Evolutionary conservation across 208 protist genomes (phyloP), one percentile per base, ranked within the genome.

Genomic region (Wallacemonas collosoma): DNA sequence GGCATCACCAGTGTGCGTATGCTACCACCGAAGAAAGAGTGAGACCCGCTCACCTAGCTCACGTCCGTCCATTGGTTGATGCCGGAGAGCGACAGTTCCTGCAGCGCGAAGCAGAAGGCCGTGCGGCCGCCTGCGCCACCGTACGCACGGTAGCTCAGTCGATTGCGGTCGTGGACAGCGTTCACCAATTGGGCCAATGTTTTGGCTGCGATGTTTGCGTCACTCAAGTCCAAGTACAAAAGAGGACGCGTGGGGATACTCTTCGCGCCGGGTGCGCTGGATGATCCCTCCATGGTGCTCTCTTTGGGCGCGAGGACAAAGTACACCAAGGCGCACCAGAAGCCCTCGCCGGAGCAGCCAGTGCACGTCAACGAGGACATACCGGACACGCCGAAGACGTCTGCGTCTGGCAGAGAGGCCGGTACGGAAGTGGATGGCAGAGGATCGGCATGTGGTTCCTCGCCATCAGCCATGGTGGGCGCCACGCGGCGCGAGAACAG

Each of bases 291-390:
- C 26, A 26, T 26, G 26, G 26, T 26, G 26, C 26, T 26, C 26
- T 35, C 15, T 35, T 62, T n/a, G 1, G 56, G 56, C 5, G 1
- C 56, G 1, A 66, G 41, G 17, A 38, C 43, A 39, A 73, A 64
- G 50, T 62, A 47, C 44, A 44, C 11, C 58, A 73, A 3, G 9
- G 36, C 51, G 14, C 55, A 58, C 69, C 69, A 73, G 35, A 73
- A 41, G 12, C 55, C 69, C 60, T 73, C 69, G 9, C 69, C 57
- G 9, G 57, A 60, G 48, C 69, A 73, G 41, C 45, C 39, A 12
- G 56, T 62, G 56, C 56, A 62, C 36, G 41, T 67, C 45, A 51
- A 53, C 48, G 47, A 65, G 57, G 15, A 73, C 15, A 38, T 43
- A 41, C 58, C 63, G n/a, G 43, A 58, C 56, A 44, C 50, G 41